Evolutionary conservation across 768 basidiomycete species (phyloP).

Genomic region (Mycena vulgaris): DNA sequence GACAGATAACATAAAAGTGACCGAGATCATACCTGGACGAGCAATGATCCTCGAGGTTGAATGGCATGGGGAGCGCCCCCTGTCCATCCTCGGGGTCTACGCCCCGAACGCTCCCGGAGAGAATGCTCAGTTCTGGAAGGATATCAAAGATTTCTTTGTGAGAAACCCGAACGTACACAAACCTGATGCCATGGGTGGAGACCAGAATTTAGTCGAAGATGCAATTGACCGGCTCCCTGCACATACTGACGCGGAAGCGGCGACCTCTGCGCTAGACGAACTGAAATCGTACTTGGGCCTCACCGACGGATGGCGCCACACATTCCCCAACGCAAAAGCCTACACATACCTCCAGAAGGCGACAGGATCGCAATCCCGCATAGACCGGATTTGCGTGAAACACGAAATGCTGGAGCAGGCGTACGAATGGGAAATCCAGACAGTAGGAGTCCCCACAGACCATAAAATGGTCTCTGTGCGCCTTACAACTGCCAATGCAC

Average conservation of each 20-base stretch:
- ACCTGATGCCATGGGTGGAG: conserved; percentile 56
- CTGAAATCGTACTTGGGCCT: conserved; percentile 42
- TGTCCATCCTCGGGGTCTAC: conserved; percentile 52
- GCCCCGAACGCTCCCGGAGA: conserved; percentile 48
- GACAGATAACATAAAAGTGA: neutral
- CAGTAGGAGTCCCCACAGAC: conserved; percentile 45
- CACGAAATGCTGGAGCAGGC: conserved; percentile 17
- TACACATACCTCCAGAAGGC: conserved; percentile 48
- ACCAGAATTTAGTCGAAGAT: conserved; percentile 61
- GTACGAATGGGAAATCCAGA: conserved; percentile 46
- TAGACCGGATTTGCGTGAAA: conserved; percentile 54
- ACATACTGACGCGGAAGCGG: conserved; percentile 32
- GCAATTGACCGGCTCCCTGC: conserved; percentile 52
- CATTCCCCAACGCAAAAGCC: conserved; percentile 36
- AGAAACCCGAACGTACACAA: conserved; percentile 18
- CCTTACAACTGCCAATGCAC: conserved; percentile 39
- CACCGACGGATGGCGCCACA: conserved; percentile 51
- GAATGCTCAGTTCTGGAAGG: conserved; percentile 50
- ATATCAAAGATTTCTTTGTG: conserved; percentile 33
- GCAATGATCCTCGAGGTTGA: conserved; percentile 10
- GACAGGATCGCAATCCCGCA: conserved; percentile 44
- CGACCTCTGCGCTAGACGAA: conserved; percentile 36
- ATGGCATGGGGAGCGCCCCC: conserved; percentile 37
- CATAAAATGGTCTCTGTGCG: conserved; percentile 48
- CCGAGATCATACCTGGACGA: conserved; percentile 8